These are phyloP conservation scores for Astrocystis sublimbata DNA, from an alignment of 495 filamentous ascomycete genomes.

Conservation along the genomic window DNA sequence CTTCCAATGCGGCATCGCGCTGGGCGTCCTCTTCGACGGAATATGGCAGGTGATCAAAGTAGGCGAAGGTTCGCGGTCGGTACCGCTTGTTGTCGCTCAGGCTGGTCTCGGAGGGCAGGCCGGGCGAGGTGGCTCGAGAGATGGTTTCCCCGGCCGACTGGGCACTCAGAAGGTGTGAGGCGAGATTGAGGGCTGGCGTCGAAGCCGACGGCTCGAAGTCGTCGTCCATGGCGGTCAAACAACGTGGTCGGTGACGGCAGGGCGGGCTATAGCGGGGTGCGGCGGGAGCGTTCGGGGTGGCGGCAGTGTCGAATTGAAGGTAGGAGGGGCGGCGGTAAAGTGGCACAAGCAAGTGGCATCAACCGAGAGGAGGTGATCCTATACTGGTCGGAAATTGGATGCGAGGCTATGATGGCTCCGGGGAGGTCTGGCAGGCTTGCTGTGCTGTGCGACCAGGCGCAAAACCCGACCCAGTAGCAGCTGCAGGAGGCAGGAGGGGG, in stretches of 20 bases:
- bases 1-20: conserved; percentile 70
- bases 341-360: conserved; percentile 14
- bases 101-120: conserved; percentile 36
- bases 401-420: background rate
- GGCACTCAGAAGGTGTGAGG: conserved; percentile 28
- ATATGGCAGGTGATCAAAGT: conserved; percentile 87
- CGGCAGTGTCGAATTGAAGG: conserved; percentile 8
- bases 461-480: background rate
- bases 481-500: background rate
- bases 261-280: background rate
- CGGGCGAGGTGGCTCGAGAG: conserved; percentile 51
- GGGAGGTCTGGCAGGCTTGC: conserved; percentile 8
- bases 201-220: conserved; percentile 28
- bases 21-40: conserved; percentile 73
- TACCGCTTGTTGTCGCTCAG: conserved; percentile 59
- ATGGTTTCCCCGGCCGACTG: conserved; percentile 44
- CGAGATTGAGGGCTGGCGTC: conserved; percentile 23
- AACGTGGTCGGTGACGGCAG: background rate
- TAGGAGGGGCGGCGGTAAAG: background rate
- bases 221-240: conserved; percentile 33
- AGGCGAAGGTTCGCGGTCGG: conserved; percentile 88
- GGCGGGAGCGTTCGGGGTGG: conserved; percentile 4
- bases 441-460: conserved; percentile 4
- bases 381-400: conserved; percentile 3
- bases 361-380: background rate